Percentiles rank a stretch among this genome's conserved stretches.
phyloP scores from a whole-genome alignment of 2,329 filamentous ascomycete species.

The Hypoxylon sp. region DNA sequence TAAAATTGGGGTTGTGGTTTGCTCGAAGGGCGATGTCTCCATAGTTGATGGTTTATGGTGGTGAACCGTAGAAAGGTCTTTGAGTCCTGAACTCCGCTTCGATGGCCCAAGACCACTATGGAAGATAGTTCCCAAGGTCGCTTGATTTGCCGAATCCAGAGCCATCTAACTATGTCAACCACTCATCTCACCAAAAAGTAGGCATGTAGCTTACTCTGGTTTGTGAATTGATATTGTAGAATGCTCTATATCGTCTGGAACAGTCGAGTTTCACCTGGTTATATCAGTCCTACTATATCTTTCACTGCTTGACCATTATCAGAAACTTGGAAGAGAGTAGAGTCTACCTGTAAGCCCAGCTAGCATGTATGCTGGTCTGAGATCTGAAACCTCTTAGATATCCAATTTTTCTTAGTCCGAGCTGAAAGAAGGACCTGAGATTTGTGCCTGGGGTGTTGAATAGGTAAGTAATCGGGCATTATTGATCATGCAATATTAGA shows the following conservation, averaged over 20 bases:
- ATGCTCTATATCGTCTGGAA: slow-evolving; percentile 15
- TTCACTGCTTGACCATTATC: neutral
- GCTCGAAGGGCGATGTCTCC: neutral
- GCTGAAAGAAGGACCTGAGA: neutral
- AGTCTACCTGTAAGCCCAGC: neutral
- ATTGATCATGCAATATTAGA: neutral
- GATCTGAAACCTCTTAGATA: neutral
- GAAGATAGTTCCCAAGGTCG: slow-evolving; percentile 5
- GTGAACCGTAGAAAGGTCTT: slow-evolving; percentile 1
- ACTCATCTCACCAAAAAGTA: slow-evolving; percentile 2
- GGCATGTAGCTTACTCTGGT: slow-evolving; percentile 6
- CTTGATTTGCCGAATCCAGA: slow-evolving; percentile 5
- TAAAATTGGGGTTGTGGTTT: neutral
- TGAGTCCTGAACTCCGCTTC: neutral
- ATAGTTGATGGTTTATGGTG: neutral
- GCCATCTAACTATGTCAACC: slow-evolving; percentile 12
- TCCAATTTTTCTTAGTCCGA: neutral
- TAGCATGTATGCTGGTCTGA: slow-evolving; percentile 5
- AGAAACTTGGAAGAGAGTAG: slow-evolving; percentile 8
- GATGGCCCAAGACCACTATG: neutral
- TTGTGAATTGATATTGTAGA: slow-evolving; percentile 1
- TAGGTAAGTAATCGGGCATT: neutral
- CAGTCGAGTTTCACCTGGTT: slow-evolving; percentile 6
- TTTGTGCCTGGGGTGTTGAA: neutral
- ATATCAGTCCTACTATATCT: neutral